A percentile compares a stretch with the other conserved stretches of the same genome.
phyloP scores from a whole-genome alignment of 1,284 basidiomycete species.

The Cutaneotrichosporon sp. region DNA sequence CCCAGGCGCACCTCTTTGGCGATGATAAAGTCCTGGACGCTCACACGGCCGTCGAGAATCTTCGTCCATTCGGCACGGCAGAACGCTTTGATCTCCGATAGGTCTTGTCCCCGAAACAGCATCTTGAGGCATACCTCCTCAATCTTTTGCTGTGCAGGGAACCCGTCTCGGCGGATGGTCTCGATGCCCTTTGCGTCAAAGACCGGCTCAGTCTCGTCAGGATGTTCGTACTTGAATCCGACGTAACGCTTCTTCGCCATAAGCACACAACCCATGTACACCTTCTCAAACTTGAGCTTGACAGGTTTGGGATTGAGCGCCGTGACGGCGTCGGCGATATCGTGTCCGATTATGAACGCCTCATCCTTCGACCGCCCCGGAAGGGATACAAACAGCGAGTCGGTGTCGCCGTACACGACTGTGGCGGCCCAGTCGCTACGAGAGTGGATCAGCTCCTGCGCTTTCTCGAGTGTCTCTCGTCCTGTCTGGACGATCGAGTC shows the following conservation, averaged over 20 bases:
- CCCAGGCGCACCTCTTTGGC: conserved; percentile 91
- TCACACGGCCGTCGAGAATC: conserved; percentile 71
- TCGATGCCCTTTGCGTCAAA: conserved; percentile 99
- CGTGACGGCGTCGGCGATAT: conserved; percentile 85
- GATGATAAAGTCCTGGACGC: conserved; percentile 86
- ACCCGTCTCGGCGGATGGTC: conserved; percentile 86
- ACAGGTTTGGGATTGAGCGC: conserved; percentile 81
- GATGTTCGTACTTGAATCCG: conserved; percentile 86
- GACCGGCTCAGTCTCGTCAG: conserved; percentile 68
- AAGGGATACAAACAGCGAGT: conserved; percentile 87
- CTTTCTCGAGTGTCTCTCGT: conserved; percentile 90
- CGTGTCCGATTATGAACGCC: conserved; percentile 85
- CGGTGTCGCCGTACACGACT: conserved; percentile 98
- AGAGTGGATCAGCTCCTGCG: conserved; percentile 73
- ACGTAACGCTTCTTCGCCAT: conserved; percentile 97
- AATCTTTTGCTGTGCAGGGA: conserved; percentile 83
- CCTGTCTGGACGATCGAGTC: conserved; percentile 97
- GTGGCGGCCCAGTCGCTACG: conserved; percentile 80
- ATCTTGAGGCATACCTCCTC: conserved; percentile 83
- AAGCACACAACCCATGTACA: conserved; percentile 87
- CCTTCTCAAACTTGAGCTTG: conserved; percentile 97
- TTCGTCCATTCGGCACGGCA: conserved; percentile 81
- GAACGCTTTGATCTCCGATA: conserved; percentile 83
- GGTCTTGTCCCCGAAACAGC: conserved; percentile 79
- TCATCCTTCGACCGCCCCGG: conserved; percentile 85